A percentile compares a stretch with the other conserved stretches of the same genome.
These are phyloP conservation scores for Macrolepiota albuminosa DNA, from an alignment of 768 basidiomycete species.

Conservation along the genomic window DNA sequence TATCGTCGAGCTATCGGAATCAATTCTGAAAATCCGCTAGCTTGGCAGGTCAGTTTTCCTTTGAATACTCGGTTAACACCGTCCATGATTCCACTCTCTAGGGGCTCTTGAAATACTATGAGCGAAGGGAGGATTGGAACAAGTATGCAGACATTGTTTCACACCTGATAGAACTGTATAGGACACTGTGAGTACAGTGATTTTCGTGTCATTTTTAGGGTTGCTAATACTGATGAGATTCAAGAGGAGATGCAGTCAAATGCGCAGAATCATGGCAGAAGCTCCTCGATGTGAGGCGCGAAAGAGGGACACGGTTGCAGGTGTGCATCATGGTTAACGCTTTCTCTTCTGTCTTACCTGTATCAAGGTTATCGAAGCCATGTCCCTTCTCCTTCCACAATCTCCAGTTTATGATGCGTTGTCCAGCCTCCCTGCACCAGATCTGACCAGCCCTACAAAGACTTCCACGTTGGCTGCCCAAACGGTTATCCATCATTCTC, in stretches of 20 bases:
- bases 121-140: constrained; percentile 55
- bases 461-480: constrained; percentile 58
- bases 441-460: constrained; percentile 67
- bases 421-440: constrained; percentile 63
- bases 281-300: constrained; percentile 55
- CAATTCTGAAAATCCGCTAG: constrained; percentile 68
- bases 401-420: constrained; percentile 63
- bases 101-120: constrained; percentile 75
- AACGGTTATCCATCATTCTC: constrained; percentile 59
- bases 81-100: constrained; percentile 22
- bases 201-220: neutral
- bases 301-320: constrained; percentile 55
- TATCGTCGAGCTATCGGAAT: constrained; percentile 73
- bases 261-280: constrained; percentile 82
- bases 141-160: constrained; percentile 49
- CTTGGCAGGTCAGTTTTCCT: constrained; percentile 69
- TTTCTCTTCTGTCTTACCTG: constrained; percentile 4
- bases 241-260: constrained; percentile 70
- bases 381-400: constrained; percentile 70
- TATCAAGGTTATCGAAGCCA: constrained; percentile 56
- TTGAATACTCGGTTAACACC: neutral
- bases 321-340: constrained; percentile 10
- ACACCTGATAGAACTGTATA: constrained; percentile 53
- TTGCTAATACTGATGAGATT: neutral
- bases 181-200: constrained; percentile 43